Percentiles rank a stretch among this genome's conserved stretches.
Conservation (phyloP, 140 eudicot genomes). For the Anethum foeniculum region DNA sequence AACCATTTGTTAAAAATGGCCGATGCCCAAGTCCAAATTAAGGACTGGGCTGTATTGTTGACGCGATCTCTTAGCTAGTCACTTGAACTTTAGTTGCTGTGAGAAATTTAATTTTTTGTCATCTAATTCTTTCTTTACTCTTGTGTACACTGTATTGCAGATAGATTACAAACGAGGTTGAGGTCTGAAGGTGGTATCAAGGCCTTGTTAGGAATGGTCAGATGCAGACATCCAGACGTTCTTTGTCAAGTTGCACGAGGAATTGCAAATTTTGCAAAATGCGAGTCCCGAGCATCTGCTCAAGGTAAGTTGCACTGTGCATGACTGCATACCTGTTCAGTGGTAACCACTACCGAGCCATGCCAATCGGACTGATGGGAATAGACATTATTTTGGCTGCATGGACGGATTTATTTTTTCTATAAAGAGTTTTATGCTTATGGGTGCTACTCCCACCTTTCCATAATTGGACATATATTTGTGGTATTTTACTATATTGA, state of each 20-base stretch:
- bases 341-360: neutral
- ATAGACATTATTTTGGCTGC: neutral
- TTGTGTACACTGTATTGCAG: conserved; percentile 30
- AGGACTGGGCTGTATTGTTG: neutral
- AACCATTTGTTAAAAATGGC: neutral
- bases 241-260: conserved; percentile 68
- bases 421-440: neutral
- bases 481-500: neutral
- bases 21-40: neutral
- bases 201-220: conserved; percentile 90
- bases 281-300: conserved; percentile 49
- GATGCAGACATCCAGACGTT: conserved; percentile 77
- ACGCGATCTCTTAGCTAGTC: neutral
- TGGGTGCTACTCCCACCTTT: neutral
- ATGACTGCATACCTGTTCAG: neutral
- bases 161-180: conserved; percentile 71
- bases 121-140: conserved; percentile 7
- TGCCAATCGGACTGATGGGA: neutral
- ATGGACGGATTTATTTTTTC: neutral
- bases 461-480: neutral
- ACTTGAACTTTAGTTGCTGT: neutral
- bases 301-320: conserved; percentile 11
- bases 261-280: conserved; percentile 58
- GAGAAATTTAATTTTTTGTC: neutral
- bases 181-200: conserved; percentile 95